phyloP scores from a whole-genome alignment of 768 basidiomycete genomes.

The Amylocystis lapponica region DNA sequence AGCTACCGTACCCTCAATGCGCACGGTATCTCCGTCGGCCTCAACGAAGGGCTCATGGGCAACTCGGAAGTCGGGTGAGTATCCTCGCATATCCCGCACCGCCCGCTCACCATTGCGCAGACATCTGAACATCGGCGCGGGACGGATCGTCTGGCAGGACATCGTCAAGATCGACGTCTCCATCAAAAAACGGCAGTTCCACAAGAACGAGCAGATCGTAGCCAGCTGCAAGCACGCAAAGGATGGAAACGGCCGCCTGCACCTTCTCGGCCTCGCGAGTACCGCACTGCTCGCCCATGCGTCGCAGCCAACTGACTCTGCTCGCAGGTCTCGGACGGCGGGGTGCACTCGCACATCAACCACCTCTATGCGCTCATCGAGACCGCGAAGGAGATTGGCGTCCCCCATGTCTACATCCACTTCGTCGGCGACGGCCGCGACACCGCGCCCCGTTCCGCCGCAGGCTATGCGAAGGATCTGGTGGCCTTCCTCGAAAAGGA shows the following conservation, averaged over 20 bases:
- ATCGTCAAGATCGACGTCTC: slow-evolving; percentile 92
- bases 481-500: slow-evolving; percentile 74
- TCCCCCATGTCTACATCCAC: slow-evolving; percentile 86
- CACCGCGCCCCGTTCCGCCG: slow-evolving; percentile 82
- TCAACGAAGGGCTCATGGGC: slow-evolving; percentile 94
- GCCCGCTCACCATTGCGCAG: slow-evolving; percentile 32
- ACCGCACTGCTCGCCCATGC: slow-evolving; percentile 4
- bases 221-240: slow-evolving; percentile 74
- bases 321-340: slow-evolving; percentile 81
- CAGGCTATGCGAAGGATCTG: slow-evolving; percentile 71
- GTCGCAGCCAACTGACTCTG: background rate
- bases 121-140: slow-evolving; percentile 93
- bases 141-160: slow-evolving; percentile 95
- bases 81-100: background rate
- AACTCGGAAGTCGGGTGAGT: slow-evolving; percentile 95
- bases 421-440: slow-evolving; percentile 95
- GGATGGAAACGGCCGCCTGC: slow-evolving; percentile 75
- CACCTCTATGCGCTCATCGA: slow-evolving; percentile 90
- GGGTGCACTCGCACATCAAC: slow-evolving; percentile 92
- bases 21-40: slow-evolving; percentile 87
- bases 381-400: slow-evolving; percentile 78
- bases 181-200: slow-evolving; percentile 85
- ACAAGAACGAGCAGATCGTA: slow-evolving; percentile 70
- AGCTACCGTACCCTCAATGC: slow-evolving; percentile 69
- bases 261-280: slow-evolving; percentile 79